Percentiles rank a stretch among this genome's conserved stretches.
Evolutionary conservation across 2,329 filamentous ascomycete genomes (phyloP).

Genomic region (Stachybotrys chlorohalonatus): DNA sequence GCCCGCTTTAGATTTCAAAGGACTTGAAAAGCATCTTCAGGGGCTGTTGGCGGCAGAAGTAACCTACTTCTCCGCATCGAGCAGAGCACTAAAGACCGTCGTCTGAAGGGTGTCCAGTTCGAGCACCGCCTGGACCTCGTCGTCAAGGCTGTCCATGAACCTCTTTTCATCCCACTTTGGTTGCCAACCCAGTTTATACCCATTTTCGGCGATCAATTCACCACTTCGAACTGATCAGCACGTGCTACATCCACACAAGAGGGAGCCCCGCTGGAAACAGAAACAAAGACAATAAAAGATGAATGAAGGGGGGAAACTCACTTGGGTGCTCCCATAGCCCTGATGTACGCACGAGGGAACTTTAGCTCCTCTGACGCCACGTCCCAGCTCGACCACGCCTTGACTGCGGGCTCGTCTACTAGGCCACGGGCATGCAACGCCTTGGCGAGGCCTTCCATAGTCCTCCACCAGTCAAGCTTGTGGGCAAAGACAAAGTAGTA

Average conservation of each 20-base stretch:
- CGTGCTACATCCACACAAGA: not conserved
- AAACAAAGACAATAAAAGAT: not conserved
- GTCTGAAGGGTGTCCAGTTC: conserved; percentile 9
- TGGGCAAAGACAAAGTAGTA: conserved; percentile 24
- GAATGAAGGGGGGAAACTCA: conserved; percentile 5
- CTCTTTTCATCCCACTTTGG: conserved; percentile 15
- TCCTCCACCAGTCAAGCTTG: conserved; percentile 15
- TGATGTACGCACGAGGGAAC: conserved; percentile 16
- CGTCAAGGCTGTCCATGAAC: conserved; percentile 15
- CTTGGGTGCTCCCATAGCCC: conserved; percentile 15
- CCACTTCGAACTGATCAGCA: not conserved
- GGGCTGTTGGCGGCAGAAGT: not conserved
- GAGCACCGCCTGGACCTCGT: conserved; percentile 14
- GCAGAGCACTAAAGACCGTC: conserved; percentile 8
- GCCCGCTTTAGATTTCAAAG: too few species aligned
- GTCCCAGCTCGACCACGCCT: conserved; percentile 20
- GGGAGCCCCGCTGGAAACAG: not conserved
- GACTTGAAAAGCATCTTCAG: not conserved
- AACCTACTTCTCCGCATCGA: not conserved
- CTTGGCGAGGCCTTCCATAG: conserved; percentile 16
- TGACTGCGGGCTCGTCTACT: conserved; percentile 10
- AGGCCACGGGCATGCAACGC: conserved; percentile 18
- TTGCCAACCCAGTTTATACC: conserved; percentile 15
- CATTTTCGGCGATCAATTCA: conserved; percentile 11
- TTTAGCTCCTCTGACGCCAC: conserved; percentile 18